phyloP scores from a whole-genome alignment of 768 basidiomycete genomes.

The Mycena olivaceomarginata region DNA sequence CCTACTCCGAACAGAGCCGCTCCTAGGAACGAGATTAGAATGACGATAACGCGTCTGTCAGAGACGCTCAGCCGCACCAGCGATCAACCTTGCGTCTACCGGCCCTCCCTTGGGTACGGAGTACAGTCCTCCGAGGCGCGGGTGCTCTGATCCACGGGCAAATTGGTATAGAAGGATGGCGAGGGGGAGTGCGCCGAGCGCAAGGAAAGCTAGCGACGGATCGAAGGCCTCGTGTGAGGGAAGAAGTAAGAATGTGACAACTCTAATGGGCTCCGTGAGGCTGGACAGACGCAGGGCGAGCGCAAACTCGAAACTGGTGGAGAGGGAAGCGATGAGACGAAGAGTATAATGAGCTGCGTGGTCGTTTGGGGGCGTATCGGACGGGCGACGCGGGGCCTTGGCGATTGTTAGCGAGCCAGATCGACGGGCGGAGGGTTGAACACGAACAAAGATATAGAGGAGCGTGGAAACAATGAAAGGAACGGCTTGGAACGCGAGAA shows the following conservation, averaged over 20 bases:
- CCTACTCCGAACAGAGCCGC: conserved; percentile 77
- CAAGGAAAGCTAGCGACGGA: conserved; percentile 73
- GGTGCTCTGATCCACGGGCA: conserved; percentile 59
- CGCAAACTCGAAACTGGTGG: conserved; percentile 70
- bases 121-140: conserved; percentile 67
- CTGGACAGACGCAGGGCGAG: conserved; percentile 73
- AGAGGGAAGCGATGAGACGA: conserved; percentile 63
- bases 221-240: conserved; percentile 72
- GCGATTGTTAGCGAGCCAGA: conserved; percentile 5
- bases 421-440: conserved; percentile 41
- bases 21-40: conserved; percentile 50
- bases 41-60: neutral
- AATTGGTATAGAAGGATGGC: conserved; percentile 65
- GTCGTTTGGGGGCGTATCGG: conserved; percentile 23
- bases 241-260: conserved; percentile 72
- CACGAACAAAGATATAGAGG: conserved; percentile 55
- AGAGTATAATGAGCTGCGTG: conserved; percentile 39
- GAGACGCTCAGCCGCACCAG: conserved; percentile 59
- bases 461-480: conserved; percentile 58
- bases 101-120: conserved; percentile 60
- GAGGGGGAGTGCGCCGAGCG: conserved; percentile 70
- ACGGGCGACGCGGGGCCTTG: conserved; percentile 27
- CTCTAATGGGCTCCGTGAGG: conserved; percentile 68
- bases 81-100: conserved; percentile 67
- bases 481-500: conserved; percentile 64